Conservation (phyloP, 2,329 filamentous ascomycete species). For the Stagonosporopsis rhizophila region DNA sequence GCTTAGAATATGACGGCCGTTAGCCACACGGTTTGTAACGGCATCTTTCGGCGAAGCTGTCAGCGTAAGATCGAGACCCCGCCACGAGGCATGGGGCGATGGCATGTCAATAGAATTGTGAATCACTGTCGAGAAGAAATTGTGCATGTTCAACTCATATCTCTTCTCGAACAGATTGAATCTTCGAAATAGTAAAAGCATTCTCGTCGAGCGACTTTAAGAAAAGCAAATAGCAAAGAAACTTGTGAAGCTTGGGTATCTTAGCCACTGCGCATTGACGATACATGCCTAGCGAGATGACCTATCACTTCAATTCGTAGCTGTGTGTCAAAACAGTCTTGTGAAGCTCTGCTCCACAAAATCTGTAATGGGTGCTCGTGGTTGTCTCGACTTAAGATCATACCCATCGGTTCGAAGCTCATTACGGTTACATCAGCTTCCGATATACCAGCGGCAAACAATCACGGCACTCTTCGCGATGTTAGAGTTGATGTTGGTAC, state of each 20-base stretch:
- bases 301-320: background rate
- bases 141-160: background rate
- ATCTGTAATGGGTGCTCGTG: background rate
- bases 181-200: too few relatives aligned
- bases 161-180: background rate
- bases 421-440: conserved; percentile 12
- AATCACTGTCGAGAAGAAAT: background rate
- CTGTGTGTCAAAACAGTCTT: too few relatives aligned
- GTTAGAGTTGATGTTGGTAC: conserved; percentile 1
- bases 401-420: background rate
- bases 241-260: background rate
- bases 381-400: background rate
- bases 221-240: background rate
- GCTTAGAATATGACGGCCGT: background rate
- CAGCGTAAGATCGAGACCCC: conserved; percentile 3
- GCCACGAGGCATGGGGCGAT: background rate
- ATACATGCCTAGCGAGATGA: background rate
- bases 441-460: conserved; percentile 7
- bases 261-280: too few relatives aligned
- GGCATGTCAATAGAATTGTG: background rate
- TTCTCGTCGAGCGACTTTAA: background rate
- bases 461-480: conserved; percentile 2
- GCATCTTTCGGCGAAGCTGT: conserved; percentile 1
- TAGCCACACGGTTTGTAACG: conserved; percentile 1
- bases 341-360: background rate